Base-by-base conservation (phyloP, 345 rosid species). In the Rhodomyrtus tomentosa region DNA sequence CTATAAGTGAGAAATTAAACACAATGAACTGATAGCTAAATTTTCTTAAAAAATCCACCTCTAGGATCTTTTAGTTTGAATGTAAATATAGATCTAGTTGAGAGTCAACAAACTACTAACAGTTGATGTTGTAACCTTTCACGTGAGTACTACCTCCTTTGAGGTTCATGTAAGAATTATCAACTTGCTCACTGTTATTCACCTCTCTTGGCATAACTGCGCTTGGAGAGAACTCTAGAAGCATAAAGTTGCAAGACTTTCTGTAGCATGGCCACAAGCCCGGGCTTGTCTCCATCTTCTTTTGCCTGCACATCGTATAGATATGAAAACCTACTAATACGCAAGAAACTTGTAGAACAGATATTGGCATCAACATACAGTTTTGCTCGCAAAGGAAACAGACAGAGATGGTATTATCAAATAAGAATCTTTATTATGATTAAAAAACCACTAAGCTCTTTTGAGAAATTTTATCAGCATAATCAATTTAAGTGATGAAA, bases 171-270 rank as follows among this genome's bases (percentile, higher is more conserved):
- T 38, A 51, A 81, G 6, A 81, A 81, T 50, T 50, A 81, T 27
- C 38, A 81, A 81, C 21, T 50, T 21, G 40, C 12, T 40, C 55
- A 48, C 38, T 10, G 45, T 29, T 81, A 51, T 80, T 85, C 83
- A 94, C 99, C 98, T 93, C 94, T 94, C 90, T 93, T 93, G 73
- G 98, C 98, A 88, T 94, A 96, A 89, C 98, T 95, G 86, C 96
- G 98, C 86, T 92, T 95, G 14, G 98, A 96, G 79, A 96, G 98
- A 85, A 91, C 58, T 21, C 12, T 91, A 68, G 97, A 93, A 87
- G 99, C 98, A 88, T 95, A 96, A 84, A 94, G 93, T 88, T 94
- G 98, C 84, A 96, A 89, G 86, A 95, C 98, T 86, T 95, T 96
- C 89, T 92, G 99, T 86, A 96, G 86, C 99, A 95, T 96, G 62